These are phyloP conservation scores for Fusarium coffeatum DNA, from an alignment of 2,329 filamentous ascomycete genomes.

Conservation along the genomic window DNA sequence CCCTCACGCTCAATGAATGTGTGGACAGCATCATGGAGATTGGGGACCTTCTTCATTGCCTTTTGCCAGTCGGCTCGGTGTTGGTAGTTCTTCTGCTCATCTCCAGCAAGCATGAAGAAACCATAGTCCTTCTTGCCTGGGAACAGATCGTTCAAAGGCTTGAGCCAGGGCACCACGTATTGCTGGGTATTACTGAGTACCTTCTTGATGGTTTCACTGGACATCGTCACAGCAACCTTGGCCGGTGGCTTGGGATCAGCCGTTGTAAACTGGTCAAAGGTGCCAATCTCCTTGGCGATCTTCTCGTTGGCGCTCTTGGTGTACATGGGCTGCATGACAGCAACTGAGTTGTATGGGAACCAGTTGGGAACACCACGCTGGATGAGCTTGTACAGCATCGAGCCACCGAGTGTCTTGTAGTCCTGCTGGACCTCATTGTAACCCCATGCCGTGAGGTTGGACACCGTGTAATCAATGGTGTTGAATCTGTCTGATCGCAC, in stretches of 20 bases:
- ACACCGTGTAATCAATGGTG: constrained; percentile 60
- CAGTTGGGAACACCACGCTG: constrained; percentile 58
- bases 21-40: constrained; percentile 48
- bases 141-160: constrained; percentile 49
- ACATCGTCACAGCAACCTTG: constrained; percentile 45
- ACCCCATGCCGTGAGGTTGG: constrained; percentile 58
- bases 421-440: constrained; percentile 51
- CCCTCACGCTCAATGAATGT: constrained; percentile 52
- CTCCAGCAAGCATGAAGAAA: constrained; percentile 56
- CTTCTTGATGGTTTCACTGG: constrained; percentile 48
- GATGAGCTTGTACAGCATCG: constrained; percentile 60
- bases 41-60: constrained; percentile 51
- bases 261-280: constrained; percentile 48
- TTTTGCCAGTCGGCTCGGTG: constrained; percentile 49
- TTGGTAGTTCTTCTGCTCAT: constrained; percentile 47
- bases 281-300: constrained; percentile 55
- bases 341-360: constrained; percentile 57
- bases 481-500: constrained; percentile 71
- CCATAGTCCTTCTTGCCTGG: constrained; percentile 52
- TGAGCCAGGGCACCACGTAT: constrained; percentile 52
- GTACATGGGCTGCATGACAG: constrained; percentile 60
- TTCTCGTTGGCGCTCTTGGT: constrained; percentile 55
- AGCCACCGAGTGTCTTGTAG: constrained; percentile 54
- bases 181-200: constrained; percentile 49
- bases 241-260: constrained; percentile 53